Evolutionary conservation across 129 eudicot species (phyloP).

Genomic region (Apium graveolens): DNA sequence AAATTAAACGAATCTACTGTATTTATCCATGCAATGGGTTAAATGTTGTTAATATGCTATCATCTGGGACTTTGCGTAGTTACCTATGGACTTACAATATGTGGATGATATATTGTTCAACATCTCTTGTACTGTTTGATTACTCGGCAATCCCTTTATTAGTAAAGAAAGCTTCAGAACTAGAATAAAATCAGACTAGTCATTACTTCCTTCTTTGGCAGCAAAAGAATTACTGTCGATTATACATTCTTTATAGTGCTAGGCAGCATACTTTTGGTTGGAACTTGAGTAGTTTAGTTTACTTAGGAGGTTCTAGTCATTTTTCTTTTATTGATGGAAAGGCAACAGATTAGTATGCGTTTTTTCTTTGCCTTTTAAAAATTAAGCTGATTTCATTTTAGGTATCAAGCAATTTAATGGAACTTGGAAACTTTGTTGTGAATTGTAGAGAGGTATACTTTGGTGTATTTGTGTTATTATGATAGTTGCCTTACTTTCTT

Average conservation of each 20-base stretch:
- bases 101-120: neutral
- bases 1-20: conserved; percentile 29
- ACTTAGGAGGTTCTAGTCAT: neutral
- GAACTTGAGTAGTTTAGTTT: neutral
- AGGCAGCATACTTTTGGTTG: neutral
- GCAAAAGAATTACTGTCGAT: neutral
- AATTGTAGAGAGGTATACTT: neutral
- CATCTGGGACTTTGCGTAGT: conserved; percentile 3
- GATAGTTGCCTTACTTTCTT: neutral
- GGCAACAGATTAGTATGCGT: neutral
- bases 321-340: neutral
- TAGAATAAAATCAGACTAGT: neutral
- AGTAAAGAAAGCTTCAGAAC: too few relatives aligned
- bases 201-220: neutral
- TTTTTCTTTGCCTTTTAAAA: too few relatives aligned
- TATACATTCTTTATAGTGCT: neutral
- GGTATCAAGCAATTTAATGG: too few relatives aligned
- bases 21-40: conserved; percentile 29
- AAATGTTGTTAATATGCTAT: conserved; percentile 16
- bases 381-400: too few relatives aligned
- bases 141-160: too few relatives aligned
- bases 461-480: neutral
- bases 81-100: neutral
- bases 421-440: too few relatives aligned
- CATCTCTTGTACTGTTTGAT: neutral